Percentiles rank a stretch among this genome's conserved stretches.
Conservation (phyloP, 148 eudicot species). For the Cornus controversa region DNA sequence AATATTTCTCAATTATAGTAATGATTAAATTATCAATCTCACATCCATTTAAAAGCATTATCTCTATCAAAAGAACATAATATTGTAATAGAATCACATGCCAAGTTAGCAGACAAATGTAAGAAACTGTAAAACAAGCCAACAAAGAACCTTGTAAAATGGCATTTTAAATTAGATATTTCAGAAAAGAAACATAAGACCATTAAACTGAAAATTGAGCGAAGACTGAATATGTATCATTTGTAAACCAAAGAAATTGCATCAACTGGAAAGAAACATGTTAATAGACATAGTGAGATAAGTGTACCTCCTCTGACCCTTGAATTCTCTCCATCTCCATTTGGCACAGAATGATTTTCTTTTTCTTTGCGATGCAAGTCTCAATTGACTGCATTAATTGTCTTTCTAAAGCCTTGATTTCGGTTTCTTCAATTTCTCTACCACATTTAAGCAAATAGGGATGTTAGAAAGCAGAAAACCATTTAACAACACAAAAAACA, state of each 20-base stretch:
- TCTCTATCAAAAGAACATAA: too few species aligned
- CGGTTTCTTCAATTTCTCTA: conserved; percentile 95
- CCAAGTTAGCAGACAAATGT: too few species aligned
- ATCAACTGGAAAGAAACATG: background rate
- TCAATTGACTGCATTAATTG: conserved; percentile 98
- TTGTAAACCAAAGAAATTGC: background rate
- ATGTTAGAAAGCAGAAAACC: conserved; percentile 16
- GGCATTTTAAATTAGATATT: too few species aligned
- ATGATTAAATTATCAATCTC: too few species aligned
- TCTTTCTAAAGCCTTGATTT: conserved; percentile 88
- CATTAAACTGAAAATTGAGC: too few species aligned
- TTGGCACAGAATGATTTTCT: conserved; percentile 82
- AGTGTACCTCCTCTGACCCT: conserved; percentile 85
- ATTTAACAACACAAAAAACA: background rate
- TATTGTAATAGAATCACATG: too few species aligned
- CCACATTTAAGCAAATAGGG: conserved; percentile 17
- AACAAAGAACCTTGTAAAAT: too few species aligned
- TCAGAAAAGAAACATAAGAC: too few species aligned
- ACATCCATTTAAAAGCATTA: too few species aligned
- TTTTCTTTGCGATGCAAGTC: conserved; percentile 78
- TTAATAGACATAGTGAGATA: background rate
- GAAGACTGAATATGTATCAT: too few species aligned
- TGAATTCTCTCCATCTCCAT: conserved; percentile 89
- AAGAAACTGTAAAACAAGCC: too few species aligned
- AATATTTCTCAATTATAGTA: too few species aligned